Evolutionary conservation across 2,329 filamentous ascomycete genomes (phyloP).

Genomic region (Sphaceloma murrayae): DNA sequence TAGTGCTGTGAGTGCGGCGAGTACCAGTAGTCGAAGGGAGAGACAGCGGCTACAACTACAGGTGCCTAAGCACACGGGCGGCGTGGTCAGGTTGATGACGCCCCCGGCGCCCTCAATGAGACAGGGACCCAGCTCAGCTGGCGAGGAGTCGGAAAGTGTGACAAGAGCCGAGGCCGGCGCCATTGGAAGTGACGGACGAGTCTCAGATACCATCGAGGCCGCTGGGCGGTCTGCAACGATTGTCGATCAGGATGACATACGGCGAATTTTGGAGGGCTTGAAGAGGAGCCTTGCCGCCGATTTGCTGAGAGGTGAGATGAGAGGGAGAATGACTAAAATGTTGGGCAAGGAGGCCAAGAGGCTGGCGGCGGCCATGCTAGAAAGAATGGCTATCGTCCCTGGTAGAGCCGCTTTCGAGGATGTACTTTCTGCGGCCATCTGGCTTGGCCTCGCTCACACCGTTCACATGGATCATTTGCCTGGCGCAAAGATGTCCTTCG

Average conservation of each 20-base stretch:
- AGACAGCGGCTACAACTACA: constrained; percentile 36
- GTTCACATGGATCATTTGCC: constrained; percentile 32
- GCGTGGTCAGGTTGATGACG: constrained; percentile 54
- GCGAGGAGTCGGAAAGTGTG: not conserved
- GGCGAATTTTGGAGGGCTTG: constrained; percentile 30
- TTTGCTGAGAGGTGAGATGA: constrained; percentile 37
- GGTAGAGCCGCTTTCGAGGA: no score
- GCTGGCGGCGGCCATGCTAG: constrained; percentile 37
- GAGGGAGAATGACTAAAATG: constrained; percentile 32
- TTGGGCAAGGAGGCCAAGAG: constrained; percentile 39
- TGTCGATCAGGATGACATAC: not conserved
- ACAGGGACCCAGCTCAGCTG: not conserved
- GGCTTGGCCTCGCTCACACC: not conserved
- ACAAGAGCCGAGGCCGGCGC: constrained; percentile 22
- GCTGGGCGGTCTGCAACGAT: no score
- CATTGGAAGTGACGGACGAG: constrained; percentile 20
- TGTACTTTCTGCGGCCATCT: not conserved
- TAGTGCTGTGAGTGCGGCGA: constrained; percentile 5
- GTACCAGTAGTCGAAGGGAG: constrained; percentile 2
- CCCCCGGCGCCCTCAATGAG: constrained; percentile 46
- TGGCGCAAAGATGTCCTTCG: constrained; percentile 29
- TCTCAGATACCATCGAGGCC: no score
- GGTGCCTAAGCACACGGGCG: constrained; percentile 52
- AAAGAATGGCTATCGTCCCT: no score
- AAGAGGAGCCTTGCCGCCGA: constrained; percentile 39